These are phyloP conservation scores for Geotrichum macrosporum DNA, from an alignment of 1,139 yeast species.

Conservation along the genomic window DNA sequence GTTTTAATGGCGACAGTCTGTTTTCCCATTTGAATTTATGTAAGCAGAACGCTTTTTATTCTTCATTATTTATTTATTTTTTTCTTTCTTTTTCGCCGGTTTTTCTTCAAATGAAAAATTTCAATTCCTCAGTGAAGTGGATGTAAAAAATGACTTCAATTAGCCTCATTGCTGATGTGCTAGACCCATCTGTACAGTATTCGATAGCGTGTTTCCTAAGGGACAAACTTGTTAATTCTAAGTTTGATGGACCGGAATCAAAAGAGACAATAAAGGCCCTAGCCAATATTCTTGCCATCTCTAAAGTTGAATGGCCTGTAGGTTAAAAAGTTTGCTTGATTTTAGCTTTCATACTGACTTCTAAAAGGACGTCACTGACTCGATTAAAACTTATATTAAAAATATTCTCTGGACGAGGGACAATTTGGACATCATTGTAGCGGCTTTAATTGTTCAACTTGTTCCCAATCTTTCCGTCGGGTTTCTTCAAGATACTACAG, in stretches of 20 bases:
- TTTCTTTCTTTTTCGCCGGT: too few relatives aligned
- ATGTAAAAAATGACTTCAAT: constrained; percentile 14
- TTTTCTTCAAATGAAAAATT: too few relatives aligned
- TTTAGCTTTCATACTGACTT: not conserved
- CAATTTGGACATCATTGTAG: not conserved
- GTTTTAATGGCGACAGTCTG: too few relatives aligned
- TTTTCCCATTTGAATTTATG: too few relatives aligned
- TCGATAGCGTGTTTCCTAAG: constrained; percentile 15
- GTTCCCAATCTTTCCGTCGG: constrained; percentile 16
- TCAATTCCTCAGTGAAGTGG: too few relatives aligned
- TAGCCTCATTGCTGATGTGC: constrained; percentile 12
- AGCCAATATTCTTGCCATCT: constrained; percentile 8
- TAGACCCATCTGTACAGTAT: constrained; percentile 13
- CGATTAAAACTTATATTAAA: constrained; percentile 6
- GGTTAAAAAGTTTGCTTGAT: not conserved
- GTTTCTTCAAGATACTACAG: constrained; percentile 12
- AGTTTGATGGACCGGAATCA: constrained; percentile 1
- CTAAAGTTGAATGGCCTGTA: constrained; percentile 14
- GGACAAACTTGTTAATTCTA: constrained; percentile 9
- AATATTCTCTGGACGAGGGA: not conserved
- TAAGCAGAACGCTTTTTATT: not conserved
- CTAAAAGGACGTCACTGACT: constrained; percentile 7
- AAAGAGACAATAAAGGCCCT: constrained; percentile 9
- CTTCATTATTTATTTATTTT: not conserved
- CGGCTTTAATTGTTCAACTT: constrained; percentile 11